Percentiles rank a stretch among this genome's conserved stretches.
Conservation (phyloP, 257 asterid genomes). For the Linaria vulgaris region DNA sequence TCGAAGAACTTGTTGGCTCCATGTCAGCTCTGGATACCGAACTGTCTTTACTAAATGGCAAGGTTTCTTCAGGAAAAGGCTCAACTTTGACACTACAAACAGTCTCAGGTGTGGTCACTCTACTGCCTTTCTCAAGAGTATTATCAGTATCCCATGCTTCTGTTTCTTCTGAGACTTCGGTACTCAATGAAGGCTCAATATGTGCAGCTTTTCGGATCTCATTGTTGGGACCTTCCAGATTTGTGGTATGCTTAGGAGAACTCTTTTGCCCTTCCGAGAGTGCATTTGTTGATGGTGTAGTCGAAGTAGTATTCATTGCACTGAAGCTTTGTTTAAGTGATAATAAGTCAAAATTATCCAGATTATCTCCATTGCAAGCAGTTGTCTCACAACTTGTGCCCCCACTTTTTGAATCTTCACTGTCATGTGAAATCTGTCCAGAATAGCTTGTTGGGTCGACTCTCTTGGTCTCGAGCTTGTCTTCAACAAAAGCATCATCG, state of each 20-base stretch:
- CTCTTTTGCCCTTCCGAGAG: slow-evolving; percentile 33
- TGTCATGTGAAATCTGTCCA: slow-evolving; percentile 54
- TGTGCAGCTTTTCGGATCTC: slow-evolving; percentile 33
- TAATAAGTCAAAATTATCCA: slow-evolving; percentile 38
- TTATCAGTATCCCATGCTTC: slow-evolving; percentile 30
- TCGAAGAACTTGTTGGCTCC: slow-evolving; percentile 34
- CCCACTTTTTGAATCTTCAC: slow-evolving; percentile 72
- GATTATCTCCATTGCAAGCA: slow-evolving; percentile 44
- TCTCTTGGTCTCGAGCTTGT: slow-evolving; percentile 64
- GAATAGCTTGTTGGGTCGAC: slow-evolving; percentile 83
- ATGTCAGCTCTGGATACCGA: slow-evolving; percentile 30
- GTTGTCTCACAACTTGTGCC: slow-evolving; percentile 54
- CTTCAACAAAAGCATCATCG: slow-evolving; percentile 29
- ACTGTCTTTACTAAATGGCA: slow-evolving; percentile 25
- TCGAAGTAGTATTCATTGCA: slow-evolving; percentile 35
- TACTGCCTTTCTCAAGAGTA: slow-evolving; percentile 21
- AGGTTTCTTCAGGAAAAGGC: slow-evolving; percentile 33
- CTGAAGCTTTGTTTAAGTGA: slow-evolving; percentile 44
- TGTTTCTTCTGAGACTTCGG: slow-evolving; percentile 28
- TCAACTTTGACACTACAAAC: slow-evolving; percentile 26
- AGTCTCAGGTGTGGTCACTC: slow-evolving; percentile 20
- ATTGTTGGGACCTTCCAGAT: slow-evolving; percentile 28
- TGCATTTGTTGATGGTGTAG: slow-evolving; percentile 33
- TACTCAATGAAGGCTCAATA: slow-evolving; percentile 31
- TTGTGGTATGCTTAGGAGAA: slow-evolving; percentile 18